Percentiles rank a stretch among this genome's conserved stretches.
Conservation (phyloP, 2,329 filamentous ascomycete species). For the Xylariaceae sp. region DNA sequence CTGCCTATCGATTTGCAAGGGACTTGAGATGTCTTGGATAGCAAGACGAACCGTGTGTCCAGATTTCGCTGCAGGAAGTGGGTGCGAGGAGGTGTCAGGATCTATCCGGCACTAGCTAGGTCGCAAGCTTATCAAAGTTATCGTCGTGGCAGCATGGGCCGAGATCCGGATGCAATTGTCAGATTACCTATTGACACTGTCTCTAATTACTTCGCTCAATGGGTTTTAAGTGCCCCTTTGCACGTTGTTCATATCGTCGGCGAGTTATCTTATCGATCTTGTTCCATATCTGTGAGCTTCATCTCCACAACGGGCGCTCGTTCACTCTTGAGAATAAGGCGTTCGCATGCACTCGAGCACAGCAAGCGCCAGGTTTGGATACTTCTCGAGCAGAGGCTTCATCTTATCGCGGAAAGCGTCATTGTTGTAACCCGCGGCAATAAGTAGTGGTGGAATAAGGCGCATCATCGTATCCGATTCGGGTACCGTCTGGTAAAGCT, state of each 20-base stretch:
- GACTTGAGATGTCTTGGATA: conserved; percentile 9
- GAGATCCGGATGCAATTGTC: neutral
- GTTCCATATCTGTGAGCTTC: neutral
- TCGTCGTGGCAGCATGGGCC: neutral
- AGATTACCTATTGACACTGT: conserved; percentile 17
- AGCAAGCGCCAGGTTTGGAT: conserved; percentile 11
- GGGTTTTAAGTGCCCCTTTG: neutral
- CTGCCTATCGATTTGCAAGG: neutral
- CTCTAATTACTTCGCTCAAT: conserved; percentile 3
- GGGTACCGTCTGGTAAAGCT: conserved; percentile 33
- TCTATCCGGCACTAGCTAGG: conserved; percentile 21
- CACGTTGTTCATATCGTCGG: conserved; percentile 4
- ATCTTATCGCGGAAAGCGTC: conserved; percentile 17
- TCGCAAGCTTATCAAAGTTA: neutral
- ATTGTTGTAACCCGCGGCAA: conserved; percentile 16
- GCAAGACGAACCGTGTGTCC: conserved; percentile 21
- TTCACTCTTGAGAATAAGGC: conserved; percentile 1
- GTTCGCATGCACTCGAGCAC: conserved; percentile 14
- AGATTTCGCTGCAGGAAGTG: conserved; percentile 6
- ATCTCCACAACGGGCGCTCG: neutral
- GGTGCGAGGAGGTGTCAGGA: conserved; percentile 13
- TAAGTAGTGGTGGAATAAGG: conserved; percentile 19
- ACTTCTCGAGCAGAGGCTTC: conserved; percentile 14
- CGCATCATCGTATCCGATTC: conserved; percentile 30
- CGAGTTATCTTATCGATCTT: conserved; percentile 8